Percentiles rank a stretch among this genome's conserved stretches.
These are phyloP conservation scores for Stagonosporopsis rhizophila DNA, from an alignment of 2,329 filamentous ascomycete species.

Conservation along the genomic window DNA sequence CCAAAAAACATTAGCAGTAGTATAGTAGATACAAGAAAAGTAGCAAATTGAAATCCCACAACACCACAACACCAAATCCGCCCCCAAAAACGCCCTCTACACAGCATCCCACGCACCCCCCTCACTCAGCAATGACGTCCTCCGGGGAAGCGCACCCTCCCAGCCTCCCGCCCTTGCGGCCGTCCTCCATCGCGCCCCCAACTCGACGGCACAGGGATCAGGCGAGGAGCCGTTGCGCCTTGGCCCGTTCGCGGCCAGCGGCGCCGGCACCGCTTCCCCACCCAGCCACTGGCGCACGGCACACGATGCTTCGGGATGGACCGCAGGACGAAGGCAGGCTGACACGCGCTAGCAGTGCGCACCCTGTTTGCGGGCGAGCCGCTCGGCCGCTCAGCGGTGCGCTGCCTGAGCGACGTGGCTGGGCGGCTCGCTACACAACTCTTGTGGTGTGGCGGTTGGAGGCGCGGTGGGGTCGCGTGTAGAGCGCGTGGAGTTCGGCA, in stretches of 20 bases:
- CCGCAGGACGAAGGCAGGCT: constrained; percentile 6
- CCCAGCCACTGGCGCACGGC: constrained; percentile 5
- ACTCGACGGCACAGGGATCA: neutral
- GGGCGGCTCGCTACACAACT: constrained; percentile 7
- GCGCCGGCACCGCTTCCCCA: constrained; percentile 11
- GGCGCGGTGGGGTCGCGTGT: constrained; percentile 1
- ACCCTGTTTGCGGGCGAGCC: neutral
- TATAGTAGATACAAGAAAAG: neutral
- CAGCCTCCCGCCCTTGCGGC: neutral
- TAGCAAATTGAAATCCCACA: constrained; percentile 1
- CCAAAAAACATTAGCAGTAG: neutral
- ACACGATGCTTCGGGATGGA: constrained; percentile 11
- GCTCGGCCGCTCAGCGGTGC: neutral
- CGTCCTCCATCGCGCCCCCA: neutral
- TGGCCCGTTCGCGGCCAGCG: constrained; percentile 4
- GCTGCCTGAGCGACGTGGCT: no score
- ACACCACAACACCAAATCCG: neutral
- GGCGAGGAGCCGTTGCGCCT: constrained; percentile 9
- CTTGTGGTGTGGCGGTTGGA: neutral
- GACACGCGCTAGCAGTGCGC: constrained; percentile 7
- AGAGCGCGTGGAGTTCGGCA: neutral
- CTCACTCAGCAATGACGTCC: constrained; percentile 3
- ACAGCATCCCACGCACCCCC: no score
- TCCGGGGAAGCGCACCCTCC: neutral
- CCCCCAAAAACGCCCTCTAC: neutral